These are phyloP conservation scores for Phytophthora pisi DNA, from an alignment of 352 stramenopile genomes.

Conservation along the genomic window DNA sequence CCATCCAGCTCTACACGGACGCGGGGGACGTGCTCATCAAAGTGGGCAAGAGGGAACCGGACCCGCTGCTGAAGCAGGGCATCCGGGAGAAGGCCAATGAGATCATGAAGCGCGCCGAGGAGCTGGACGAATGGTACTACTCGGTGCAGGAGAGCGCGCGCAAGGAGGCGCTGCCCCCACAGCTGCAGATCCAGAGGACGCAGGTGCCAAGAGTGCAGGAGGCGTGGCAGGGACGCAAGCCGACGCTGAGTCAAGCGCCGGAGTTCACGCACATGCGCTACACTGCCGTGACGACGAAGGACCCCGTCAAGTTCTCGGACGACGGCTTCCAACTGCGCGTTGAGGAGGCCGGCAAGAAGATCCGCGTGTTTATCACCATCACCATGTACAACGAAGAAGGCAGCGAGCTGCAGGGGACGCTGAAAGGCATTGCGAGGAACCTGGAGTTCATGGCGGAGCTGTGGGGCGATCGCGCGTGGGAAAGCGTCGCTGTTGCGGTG, in stretches of 20 bases:
- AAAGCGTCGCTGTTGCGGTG: constrained; percentile 43
- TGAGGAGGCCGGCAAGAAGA: constrained; percentile 35
- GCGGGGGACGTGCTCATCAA: constrained; percentile 43
- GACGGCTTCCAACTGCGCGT: constrained; percentile 51
- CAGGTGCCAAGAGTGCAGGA: constrained; percentile 51
- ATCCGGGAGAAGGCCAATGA: constrained; percentile 53
- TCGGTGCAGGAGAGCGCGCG: constrained; percentile 46
- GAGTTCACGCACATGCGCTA: constrained; percentile 59
- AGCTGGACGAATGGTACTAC: constrained; percentile 54
- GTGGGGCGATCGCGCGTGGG: constrained; percentile 45
- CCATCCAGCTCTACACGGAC: constrained; percentile 53
- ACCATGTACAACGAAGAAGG: constrained; percentile 65
- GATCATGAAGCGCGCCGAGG: constrained; percentile 52
- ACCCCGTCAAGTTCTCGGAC: constrained; percentile 48
- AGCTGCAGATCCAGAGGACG: constrained; percentile 46
- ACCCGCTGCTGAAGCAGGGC: constrained; percentile 47
- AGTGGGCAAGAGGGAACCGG: constrained; percentile 39
- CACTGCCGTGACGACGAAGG: constrained; percentile 51
- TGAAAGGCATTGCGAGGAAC: constrained; percentile 47
- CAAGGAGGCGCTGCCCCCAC: constrained; percentile 38
- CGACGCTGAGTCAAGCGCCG: constrained; percentile 30
- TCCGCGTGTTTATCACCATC: constrained; percentile 56
- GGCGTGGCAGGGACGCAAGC: constrained; percentile 38
- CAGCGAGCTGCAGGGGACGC: constrained; percentile 43
- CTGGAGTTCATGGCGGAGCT: constrained; percentile 49